Evolutionary conservation across 2,329 filamentous ascomycete species (phyloP), one percentile per base, ranked within the genome.

Genomic region (Thyridium curvatum): DNA sequence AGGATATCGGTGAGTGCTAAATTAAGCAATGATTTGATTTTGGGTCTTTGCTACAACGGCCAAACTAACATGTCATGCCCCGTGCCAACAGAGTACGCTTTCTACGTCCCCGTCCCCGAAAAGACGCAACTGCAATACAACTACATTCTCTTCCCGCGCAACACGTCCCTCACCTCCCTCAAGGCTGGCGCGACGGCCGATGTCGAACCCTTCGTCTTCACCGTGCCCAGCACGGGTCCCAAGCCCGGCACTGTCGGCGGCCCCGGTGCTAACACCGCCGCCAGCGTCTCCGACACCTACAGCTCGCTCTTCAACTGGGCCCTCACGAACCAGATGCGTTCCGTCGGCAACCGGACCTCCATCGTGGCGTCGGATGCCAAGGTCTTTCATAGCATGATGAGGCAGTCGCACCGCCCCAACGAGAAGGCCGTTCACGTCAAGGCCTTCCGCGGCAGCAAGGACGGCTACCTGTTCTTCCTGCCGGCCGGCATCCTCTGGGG

Each of bases 381-480:
- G 42, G 64, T 77, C 14, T 83, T 83, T 50, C 69, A 74, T 51
- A 78, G 73, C 43, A 64, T 68, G 30, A 61, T 73, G 12, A 68
- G 69, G 37, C 77, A 82, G 49, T 56, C 74, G 6, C 74, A 80
- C 46, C 66, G 78, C 18, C 77, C 75, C 1, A 68, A 65, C 38
- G 80, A 84, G 46, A 74, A 72, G 50, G 78, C 79, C 0, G 79
- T 83, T 14, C 78, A 83, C 47, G 72, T 84, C 33, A 78, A 74
- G 49, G 80, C 73, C 2, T 83, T 82, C 58, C 68, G 80, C 33
- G 81, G 81, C 15, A 79, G 72, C 41, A 85, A 84, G 54, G 81
- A 85, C 42, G 81, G 80, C 1, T 83, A 72, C 46, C 62, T 84
- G 1, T 84, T 83, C 52, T 83, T 84, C 52, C 61, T 85, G 13